phyloP scores from a whole-genome alignment of 1,284 basidiomycete species.

The Leccinum griseonigrum region DNA sequence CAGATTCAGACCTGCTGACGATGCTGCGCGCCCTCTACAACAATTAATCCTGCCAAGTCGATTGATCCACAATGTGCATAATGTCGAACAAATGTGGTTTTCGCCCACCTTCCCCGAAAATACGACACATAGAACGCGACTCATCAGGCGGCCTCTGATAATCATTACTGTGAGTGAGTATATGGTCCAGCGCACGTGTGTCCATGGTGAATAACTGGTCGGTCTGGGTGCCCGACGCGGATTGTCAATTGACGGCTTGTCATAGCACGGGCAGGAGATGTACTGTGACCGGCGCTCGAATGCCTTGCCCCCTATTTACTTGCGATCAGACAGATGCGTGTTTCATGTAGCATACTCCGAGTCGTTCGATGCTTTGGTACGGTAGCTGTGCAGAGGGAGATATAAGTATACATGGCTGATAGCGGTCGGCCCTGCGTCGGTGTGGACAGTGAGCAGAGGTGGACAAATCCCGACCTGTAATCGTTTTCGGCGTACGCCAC shows the following conservation, averaged over 20 bases:
- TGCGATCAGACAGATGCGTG: too few relatives aligned
- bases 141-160: slow-evolving; percentile 34
- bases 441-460: not conserved
- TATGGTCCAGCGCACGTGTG: slow-evolving; percentile 29
- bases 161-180: slow-evolving; percentile 34
- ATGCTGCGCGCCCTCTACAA: slow-evolving; percentile 24
- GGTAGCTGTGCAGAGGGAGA: too few relatives aligned
- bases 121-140: slow-evolving; percentile 16
- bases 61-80: not conserved
- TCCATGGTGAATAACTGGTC: slow-evolving; percentile 2
- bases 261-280: not conserved
- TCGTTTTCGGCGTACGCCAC: not conserved
- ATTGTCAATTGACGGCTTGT: not conserved
- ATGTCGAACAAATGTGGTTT: not conserved
- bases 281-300: too few relatives aligned
- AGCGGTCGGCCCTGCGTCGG: not conserved
- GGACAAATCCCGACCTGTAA: not conserved
- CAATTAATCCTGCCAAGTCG: not conserved
- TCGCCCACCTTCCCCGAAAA: slow-evolving; percentile 33
- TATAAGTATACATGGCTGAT: not conserved
- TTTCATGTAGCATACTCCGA: too few relatives aligned
- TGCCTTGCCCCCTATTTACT: too few relatives aligned
- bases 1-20: slow-evolving; percentile 23
- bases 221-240: not conserved
- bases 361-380: too few relatives aligned